Conservation (phyloP, 1,284 basidiomycete species). For the Rugosomyces carneus region DNA sequence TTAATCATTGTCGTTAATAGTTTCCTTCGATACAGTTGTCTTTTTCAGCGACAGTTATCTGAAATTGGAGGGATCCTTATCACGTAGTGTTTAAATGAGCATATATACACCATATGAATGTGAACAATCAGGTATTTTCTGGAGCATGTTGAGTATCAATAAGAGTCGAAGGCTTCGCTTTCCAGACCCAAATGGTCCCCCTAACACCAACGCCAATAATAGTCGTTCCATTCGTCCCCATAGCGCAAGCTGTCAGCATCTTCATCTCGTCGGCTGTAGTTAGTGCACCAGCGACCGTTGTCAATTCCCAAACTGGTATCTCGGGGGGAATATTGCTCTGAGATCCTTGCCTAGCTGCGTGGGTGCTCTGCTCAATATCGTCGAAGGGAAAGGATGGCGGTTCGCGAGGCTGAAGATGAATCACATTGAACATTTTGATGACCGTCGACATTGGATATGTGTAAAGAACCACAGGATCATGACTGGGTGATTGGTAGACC, state of each 20-base stretch:
- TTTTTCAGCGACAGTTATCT: slow-evolving; percentile 4
- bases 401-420: slow-evolving; percentile 33
- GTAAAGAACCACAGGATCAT: slow-evolving; percentile 48
- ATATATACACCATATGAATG: too few relatives aligned
- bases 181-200: slow-evolving; percentile 39
- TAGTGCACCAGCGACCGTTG: neutral
- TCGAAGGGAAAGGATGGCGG: slow-evolving; percentile 23
- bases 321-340: slow-evolving; percentile 5
- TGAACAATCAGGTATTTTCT: neutral
- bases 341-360: slow-evolving; percentile 12
- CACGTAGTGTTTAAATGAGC: neutral
- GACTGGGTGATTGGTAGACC: slow-evolving; percentile 35
- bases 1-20: neutral
- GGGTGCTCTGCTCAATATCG: slow-evolving; percentile 14
- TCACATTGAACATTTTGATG: slow-evolving; percentile 42
- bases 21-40: slow-evolving; percentile 10
- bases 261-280: slow-evolving; percentile 10
- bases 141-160: too few relatives aligned
- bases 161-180: neutral
- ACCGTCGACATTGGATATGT: slow-evolving; percentile 33
- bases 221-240: slow-evolving; percentile 37
- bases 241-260: slow-evolving; percentile 29
- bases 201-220: slow-evolving; percentile 35
- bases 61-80: neutral
- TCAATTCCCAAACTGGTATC: slow-evolving; percentile 13